Evolutionary conservation across 306 rosid genomes (phyloP).

Genomic region (Arachis hypogaea): DNA sequence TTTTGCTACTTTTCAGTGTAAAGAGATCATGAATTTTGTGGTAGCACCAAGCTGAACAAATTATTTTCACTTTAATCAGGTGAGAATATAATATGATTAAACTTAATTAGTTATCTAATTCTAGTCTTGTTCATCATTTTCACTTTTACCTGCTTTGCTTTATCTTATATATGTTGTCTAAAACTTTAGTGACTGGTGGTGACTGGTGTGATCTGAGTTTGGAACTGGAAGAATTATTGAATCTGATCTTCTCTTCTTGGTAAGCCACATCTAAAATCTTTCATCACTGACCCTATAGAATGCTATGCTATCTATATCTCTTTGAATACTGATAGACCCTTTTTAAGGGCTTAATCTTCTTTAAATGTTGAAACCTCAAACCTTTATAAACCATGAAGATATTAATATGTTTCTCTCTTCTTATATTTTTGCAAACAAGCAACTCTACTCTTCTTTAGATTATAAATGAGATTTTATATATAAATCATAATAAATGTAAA

Average conservation of each 20-base stretch:
- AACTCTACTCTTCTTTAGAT: neutral
- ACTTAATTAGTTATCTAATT: slow-evolving; percentile 1
- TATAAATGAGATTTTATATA: neutral
- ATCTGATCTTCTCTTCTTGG: slow-evolving; percentile 20
- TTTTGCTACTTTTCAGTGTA: slow-evolving; percentile 4
- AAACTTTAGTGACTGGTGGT: too few species aligned
- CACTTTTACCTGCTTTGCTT: neutral
- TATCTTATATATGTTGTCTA: neutral
- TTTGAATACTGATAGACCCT: neutral
- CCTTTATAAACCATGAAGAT: neutral
- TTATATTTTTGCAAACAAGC: neutral
- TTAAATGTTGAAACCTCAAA: neutral
- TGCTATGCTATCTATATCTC: neutral
- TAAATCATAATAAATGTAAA: neutral
- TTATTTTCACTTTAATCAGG: slow-evolving; percentile 21
- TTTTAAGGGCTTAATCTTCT: neutral
- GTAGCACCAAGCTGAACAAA: neutral
- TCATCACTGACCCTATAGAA: neutral
- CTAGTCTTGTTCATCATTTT: neutral
- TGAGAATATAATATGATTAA: slow-evolving; percentile 29
- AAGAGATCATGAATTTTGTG: slow-evolving; percentile 24
- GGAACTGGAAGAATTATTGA: neutral
- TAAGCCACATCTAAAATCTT: slow-evolving; percentile 22
- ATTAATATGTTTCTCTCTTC: neutral
- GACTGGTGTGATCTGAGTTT: neutral